Evolutionary conservation across 345 rosid genomes (phyloP).

Genomic region (Populus ilicifolia): DNA sequence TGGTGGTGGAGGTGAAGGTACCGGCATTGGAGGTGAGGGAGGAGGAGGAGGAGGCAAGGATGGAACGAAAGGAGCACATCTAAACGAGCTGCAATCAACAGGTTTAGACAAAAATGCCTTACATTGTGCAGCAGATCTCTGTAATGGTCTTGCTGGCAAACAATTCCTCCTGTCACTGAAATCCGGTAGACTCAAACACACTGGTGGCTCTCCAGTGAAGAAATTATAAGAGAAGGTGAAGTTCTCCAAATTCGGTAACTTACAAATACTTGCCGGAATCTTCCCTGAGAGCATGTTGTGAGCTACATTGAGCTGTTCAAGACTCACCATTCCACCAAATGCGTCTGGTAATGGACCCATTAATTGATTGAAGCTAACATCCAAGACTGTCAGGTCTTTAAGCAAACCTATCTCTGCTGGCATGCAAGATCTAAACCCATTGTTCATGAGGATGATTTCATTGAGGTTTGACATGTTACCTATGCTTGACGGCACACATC

Average conservation of each 20-base stretch:
- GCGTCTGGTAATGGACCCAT: conserved; percentile 20
- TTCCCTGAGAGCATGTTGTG: conserved; percentile 18
- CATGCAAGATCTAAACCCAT: conserved; percentile 17
- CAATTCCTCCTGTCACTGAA: conserved; percentile 18
- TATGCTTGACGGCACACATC: conserved; percentile 23
- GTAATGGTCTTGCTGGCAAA: conserved; percentile 9
- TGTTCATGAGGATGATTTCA: conserved; percentile 21
- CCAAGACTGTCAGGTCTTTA: conserved; percentile 21
- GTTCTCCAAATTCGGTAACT: conserved; percentile 23
- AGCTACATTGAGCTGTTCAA: conserved; percentile 25
- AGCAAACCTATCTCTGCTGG: conserved; percentile 25
- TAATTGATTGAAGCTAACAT: conserved; percentile 20
- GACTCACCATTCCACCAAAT: conserved; percentile 10
- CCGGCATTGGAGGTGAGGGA: conserved; percentile 49
- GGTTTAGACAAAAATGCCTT: conserved; percentile 54
- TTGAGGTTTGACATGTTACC: conserved; percentile 25
- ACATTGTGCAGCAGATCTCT: conserved; percentile 44
- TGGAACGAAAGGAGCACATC: conserved; percentile 64
- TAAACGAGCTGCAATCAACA: conserved; percentile 62
- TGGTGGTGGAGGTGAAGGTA: conserved; percentile 12
- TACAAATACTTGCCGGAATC: conserved; percentile 25
- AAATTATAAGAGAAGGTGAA: conserved; percentile 23
- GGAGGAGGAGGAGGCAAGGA: conserved; percentile 59
- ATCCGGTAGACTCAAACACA: conserved; percentile 12
- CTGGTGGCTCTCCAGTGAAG: conserved; percentile 26